Conservation (phyloP, 371 early-diverging fungal genomes). For the Batkoa obscura region DNA sequence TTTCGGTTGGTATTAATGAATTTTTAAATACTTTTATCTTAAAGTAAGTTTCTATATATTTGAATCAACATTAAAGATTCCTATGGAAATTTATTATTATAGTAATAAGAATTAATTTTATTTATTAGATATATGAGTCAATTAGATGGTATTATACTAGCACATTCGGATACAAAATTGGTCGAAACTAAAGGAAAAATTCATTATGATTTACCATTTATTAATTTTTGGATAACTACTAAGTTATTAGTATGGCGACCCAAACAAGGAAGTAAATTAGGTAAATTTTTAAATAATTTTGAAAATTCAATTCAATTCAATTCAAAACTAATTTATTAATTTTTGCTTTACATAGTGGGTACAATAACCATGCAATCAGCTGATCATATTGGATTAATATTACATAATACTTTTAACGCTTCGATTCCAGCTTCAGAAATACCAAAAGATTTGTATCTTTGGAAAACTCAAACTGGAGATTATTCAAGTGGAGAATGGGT, state of each 20-base stretch:
- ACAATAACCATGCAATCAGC: conserved; percentile 80
- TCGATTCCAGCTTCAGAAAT: too few relatives aligned
- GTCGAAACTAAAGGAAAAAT: conserved; percentile 39
- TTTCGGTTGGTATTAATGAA: conserved; percentile 53
- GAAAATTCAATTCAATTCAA: too few relatives aligned
- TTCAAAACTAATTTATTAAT: too few relatives aligned
- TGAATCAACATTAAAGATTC: too few relatives aligned
- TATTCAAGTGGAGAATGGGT: too few relatives aligned
- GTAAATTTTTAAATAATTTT: too few relatives aligned
- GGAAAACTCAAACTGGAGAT: too few relatives aligned
- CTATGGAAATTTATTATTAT: not conserved
- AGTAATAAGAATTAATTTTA: not conserved
- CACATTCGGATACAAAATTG: conserved; percentile 47
- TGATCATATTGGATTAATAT: conserved; percentile 85
- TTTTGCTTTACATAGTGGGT: conserved; percentile 30
- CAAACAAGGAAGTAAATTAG: conserved; percentile 34
- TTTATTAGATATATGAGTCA: conserved; percentile 50
- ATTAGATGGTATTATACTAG: conserved; percentile 70
- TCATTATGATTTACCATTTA: conserved; percentile 66
- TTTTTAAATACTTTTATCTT: conserved; percentile 69
- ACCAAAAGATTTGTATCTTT: too few relatives aligned
- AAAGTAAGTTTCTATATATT: conserved; percentile 25
- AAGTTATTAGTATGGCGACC: conserved; percentile 71
- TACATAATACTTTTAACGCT: conserved; percentile 87
- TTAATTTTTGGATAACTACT: conserved; percentile 50